Percentiles rank a stretch among this genome's conserved stretches.
Conservation (phyloP, 106 monocot species). For the Iris macrosiphon region DNA sequence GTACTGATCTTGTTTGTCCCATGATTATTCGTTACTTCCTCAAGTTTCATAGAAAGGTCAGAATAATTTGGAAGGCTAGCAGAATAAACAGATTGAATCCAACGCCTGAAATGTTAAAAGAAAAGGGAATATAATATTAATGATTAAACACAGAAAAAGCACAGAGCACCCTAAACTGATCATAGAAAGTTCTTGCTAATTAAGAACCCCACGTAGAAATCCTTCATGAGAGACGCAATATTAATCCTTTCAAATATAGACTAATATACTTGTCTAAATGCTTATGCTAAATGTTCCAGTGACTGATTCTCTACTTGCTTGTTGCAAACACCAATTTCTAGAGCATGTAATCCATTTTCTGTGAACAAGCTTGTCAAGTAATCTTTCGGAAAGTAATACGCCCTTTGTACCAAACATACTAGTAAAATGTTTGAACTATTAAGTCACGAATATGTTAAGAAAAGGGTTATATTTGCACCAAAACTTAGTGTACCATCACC, state of each 20-base stretch:
- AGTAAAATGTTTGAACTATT: too few relatives aligned
- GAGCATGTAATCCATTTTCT: constrained; percentile 57
- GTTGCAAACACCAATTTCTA: constrained; percentile 53
- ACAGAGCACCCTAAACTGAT: neutral
- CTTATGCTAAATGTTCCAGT: too few relatives aligned
- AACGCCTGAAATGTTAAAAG: constrained; percentile 43
- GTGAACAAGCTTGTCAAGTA: constrained; percentile 59
- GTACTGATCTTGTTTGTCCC: neutral
- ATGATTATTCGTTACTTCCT: constrained; percentile 8
- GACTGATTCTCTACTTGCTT: constrained; percentile 92
- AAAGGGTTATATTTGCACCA: too few relatives aligned
- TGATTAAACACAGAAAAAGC: neutral
- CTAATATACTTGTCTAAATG: too few relatives aligned
- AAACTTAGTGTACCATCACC: constrained; percentile 98
- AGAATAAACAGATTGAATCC: constrained; percentile 90
- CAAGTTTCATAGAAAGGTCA: neutral
- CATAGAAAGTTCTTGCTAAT: neutral
- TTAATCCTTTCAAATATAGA: neutral
- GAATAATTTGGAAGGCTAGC: neutral
- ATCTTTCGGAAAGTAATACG: constrained; percentile 78
- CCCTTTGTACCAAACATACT: constrained; percentile 52
- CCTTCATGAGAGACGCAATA: neutral
- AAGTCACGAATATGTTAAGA: too few relatives aligned
- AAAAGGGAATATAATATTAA: neutral
- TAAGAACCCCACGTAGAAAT: neutral